phyloP scores from a whole-genome alignment of 1,139 yeast genomes.

The Wickerhamomyces sp. region DNA sequence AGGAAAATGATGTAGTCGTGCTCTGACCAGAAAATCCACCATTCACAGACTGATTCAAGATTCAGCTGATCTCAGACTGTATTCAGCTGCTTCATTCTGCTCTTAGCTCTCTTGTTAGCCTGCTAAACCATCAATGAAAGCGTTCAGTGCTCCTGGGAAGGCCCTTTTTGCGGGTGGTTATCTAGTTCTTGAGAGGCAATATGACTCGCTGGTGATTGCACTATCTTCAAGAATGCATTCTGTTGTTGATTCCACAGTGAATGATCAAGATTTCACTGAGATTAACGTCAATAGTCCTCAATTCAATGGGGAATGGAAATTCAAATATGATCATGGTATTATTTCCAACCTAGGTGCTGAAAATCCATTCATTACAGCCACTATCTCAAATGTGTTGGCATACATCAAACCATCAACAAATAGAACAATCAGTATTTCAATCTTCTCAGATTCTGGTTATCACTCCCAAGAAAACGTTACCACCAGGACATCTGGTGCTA shows the following conservation, averaged over 20 bases:
- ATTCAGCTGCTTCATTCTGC: no score
- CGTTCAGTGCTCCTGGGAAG: slow-evolving; percentile 91
- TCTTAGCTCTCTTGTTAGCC: no score
- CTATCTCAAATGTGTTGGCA: slow-evolving; percentile 49
- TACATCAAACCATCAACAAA: slow-evolving; percentile 37
- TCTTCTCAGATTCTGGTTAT: slow-evolving; percentile 84
- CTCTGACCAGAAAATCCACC: no score
- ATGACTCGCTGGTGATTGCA: slow-evolving; percentile 79
- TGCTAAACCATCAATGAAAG: slow-evolving; percentile 7
- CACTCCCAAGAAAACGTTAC: slow-evolving; percentile 64
- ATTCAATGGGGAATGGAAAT: slow-evolving; percentile 66
- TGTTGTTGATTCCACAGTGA: slow-evolving; percentile 32
- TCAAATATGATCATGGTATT: slow-evolving; percentile 27
- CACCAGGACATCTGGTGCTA: slow-evolving; percentile 30
- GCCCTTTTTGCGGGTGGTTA: slow-evolving; percentile 95
- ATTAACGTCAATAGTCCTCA: slow-evolving; percentile 72
- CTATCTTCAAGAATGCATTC: slow-evolving; percentile 90
- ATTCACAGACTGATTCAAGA: no score
- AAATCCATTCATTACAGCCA: slow-evolving; percentile 77
- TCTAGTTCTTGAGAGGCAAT: slow-evolving; percentile 73
- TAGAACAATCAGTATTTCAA: slow-evolving; percentile 44
- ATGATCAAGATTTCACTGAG: slow-evolving; percentile 16
- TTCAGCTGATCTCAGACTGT: no score
- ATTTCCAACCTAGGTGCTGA: slow-evolving; percentile 21
- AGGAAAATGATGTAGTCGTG: no score